Conservation (phyloP, 352 stramenopile genomes). For the Phytophthora hibernalis region DNA sequence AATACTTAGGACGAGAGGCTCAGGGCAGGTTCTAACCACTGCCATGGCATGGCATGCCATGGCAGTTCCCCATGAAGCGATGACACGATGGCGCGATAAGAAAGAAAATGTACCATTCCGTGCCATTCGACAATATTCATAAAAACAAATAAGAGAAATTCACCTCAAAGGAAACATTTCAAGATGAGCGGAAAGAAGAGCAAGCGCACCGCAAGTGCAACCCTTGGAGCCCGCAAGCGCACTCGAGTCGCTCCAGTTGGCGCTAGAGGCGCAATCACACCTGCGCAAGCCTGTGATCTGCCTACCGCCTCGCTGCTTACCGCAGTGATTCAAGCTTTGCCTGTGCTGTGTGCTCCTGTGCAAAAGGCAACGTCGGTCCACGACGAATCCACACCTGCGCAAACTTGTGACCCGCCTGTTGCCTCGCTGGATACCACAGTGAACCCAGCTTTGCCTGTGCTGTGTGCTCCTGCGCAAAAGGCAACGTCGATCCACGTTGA, state of each 20-base stretch:
- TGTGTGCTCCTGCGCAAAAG: too few relatives aligned
- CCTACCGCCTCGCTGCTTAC: neutral
- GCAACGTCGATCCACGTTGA: too few relatives aligned
- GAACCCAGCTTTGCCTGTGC: too few relatives aligned
- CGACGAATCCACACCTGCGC: too few relatives aligned
- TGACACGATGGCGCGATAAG: neutral
- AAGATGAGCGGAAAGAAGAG: too few relatives aligned
- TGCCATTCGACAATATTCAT: too few relatives aligned
- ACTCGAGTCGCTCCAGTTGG: neutral
- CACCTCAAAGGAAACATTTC: too few relatives aligned
- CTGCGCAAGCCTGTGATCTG: neutral
- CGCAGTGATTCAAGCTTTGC: neutral
- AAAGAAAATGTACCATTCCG: too few relatives aligned
- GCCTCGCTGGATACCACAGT: too few relatives aligned
- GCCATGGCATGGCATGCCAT: neutral
- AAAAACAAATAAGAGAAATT: too few relatives aligned
- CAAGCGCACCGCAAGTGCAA: neutral
- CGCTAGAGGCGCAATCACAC: neutral
- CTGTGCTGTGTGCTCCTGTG: neutral
- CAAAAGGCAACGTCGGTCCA: neutral
- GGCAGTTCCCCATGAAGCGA: neutral
- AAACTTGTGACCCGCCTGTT: too few relatives aligned
- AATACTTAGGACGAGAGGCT: too few relatives aligned
- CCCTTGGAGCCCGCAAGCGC: neutral
- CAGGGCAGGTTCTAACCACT: neutral